Base-by-base conservation (phyloP, 2,329 filamentous ascomycete species). In the Exophiala alcalophila region DNA sequence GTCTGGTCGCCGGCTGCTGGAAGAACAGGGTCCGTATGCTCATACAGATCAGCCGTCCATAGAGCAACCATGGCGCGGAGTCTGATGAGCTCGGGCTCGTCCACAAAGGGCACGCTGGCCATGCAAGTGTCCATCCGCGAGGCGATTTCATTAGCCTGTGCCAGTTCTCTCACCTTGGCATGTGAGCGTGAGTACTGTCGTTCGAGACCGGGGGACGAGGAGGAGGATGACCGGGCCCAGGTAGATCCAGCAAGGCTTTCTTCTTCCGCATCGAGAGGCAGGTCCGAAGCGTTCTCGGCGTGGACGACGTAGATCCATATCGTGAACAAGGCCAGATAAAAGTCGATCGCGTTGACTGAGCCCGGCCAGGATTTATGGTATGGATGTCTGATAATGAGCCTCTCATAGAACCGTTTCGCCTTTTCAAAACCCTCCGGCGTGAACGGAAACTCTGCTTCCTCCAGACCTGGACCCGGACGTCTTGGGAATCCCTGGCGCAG, bases 261-360 rank as follows among this genome's bases (percentile, higher is more conserved):
- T 18, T 53, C 56, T 14, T 59, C 58, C 5, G 53, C 52, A 4
- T 47, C 44, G n/a, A 37, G 40, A 20, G 54, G 45, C 16, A 58
- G 57, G 40, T 68, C 61, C 25, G 76, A 8, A 65, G 73, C 36
- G 57, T 76, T 76, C 67, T 80, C 80, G 32, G 78, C 71, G 57
- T 86, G 78, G 1, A 81, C 71, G 49, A 84, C 79, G 61, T 87
- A 90, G 37, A 95, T 76, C 77, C 92, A 91, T 31, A 88, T 77
- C 34, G 81, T 81, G 55, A 91, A 82, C 67, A 94, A 77, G 10
- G 84, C 84, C 10, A 86, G 81, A 66, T 88, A 90, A 61, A 96
- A 94, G 48, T 87, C 81, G 25, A 85, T 60, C 8, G 86, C 80
- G 52, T 79, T 84, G 28, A 82, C 66, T 3, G 72, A 66, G 36